A percentile compares a stretch with the other conserved stretches of the same genome.
These are phyloP conservation scores for Pittosporum tobira DNA, from an alignment of 129 eudicot species.

Conservation along the genomic window DNA sequence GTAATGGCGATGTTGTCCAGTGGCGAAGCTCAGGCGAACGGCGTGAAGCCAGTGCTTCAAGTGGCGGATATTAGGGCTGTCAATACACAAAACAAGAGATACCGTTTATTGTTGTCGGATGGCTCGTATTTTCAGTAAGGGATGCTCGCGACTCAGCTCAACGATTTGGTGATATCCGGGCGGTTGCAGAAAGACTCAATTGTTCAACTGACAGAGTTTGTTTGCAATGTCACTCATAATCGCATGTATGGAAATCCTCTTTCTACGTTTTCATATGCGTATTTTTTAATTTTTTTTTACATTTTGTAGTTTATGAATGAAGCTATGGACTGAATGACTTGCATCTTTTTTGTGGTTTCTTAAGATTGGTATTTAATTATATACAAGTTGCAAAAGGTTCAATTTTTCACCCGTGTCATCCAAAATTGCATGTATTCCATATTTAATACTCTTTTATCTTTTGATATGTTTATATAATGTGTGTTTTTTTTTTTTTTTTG, in stretches of 20 bases:
- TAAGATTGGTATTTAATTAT: too few species aligned
- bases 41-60: constrained; percentile 58
- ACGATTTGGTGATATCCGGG: constrained; percentile 46
- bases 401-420: too few species aligned
- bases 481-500: too few species aligned
- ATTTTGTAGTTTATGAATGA: too few species aligned
- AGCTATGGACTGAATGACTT: too few species aligned
- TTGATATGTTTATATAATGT: background rate
- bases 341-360: too few species aligned
- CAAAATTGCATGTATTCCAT: too few species aligned
- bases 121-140: constrained; percentile 55
- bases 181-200: constrained; percentile 55
- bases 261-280: too few species aligned
- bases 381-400: too few species aligned
- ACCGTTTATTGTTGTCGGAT: constrained; percentile 58
- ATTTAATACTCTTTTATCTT: background rate
- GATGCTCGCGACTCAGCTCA: constrained; percentile 65
- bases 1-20: constrained; percentile 37
- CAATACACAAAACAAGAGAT: constrained; percentile 42
- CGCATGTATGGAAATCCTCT: too few species aligned
- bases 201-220: constrained; percentile 42
- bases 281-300: too few species aligned
- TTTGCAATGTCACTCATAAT: constrained; percentile 40
- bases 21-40: constrained; percentile 14
- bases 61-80: constrained; percentile 41